Evolutionary conservation across 768 basidiomycete genomes (phyloP), one percentile per base, ranked within the genome.

Genomic region (Cantharellus anzutake): DNA sequence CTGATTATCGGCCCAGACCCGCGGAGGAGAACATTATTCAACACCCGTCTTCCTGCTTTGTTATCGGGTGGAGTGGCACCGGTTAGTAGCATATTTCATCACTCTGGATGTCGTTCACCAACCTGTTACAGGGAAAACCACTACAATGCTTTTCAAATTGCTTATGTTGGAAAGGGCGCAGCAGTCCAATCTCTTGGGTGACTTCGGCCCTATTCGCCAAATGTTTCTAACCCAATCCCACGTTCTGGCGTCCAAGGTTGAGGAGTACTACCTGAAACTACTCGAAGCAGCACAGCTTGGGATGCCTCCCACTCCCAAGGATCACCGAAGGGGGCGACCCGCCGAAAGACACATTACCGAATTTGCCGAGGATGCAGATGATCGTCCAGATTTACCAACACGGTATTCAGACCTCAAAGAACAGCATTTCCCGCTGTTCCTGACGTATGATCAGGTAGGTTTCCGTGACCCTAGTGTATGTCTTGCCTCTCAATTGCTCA

Each of bases 161-260:
- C 58, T 58, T 4, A 38, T 34, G 16, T 39, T 62, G 14, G 62
- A 63, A 42, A 56, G 34, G 11, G 61, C 39, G 5, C 51, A 53
- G 7, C 34, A 58, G n/a, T 34, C 53, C 5, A n/a, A 14, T 11
- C 20, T 29, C 20, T 29, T 29, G 20, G 20, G 20, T 29, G 29
- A 48, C 11, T n/a, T 29, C 5, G 14, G 42, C 11, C 41, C 34
- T 20, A 37, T 57, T 2, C 4, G 62, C 2, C 62, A 63, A 55
- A 44, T 63, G n/a, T 63, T 63, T 39, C 61, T 63, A 5, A 63
- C 62, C 41, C 62, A 63, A 41, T 63, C 62, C 1, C 55, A 60
- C 16, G 51, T 59, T 37, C 56, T 63, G 20, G 62, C 62, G 34
- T n/a, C 16, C 20, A 20, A 50, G 5, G 62, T 63, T 7, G 35